Evolutionary conservation across 2,329 filamentous ascomycete species (phyloP).

Genomic region (Neonectria ditissima): DNA sequence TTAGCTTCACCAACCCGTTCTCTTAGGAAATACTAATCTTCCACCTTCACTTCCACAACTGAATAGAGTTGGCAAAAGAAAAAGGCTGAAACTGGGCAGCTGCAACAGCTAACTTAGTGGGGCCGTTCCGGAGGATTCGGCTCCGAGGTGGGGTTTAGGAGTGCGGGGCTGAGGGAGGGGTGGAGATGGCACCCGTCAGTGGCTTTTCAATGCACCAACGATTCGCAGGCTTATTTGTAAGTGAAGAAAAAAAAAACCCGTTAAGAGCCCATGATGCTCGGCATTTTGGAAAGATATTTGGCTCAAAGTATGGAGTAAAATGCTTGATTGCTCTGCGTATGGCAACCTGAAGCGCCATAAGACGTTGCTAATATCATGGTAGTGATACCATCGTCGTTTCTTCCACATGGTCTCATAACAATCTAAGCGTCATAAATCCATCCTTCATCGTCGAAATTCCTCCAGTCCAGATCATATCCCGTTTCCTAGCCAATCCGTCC

Average conservation of each 20-base stretch:
- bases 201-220: not conserved
- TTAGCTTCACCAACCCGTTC: no score
- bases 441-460: constrained; percentile 21
- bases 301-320: not conserved
- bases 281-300: not conserved
- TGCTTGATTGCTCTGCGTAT: not conserved
- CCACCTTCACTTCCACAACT: no score
- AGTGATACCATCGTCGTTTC: constrained; percentile 37
- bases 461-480: constrained; percentile 23
- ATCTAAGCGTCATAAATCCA: constrained; percentile 38
- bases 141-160: constrained; percentile 2
- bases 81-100: not conserved
- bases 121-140: not conserved
- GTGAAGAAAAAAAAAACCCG: not conserved
- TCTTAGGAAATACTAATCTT: no score
- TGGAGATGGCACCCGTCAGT: not conserved
- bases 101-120: constrained; percentile 1
- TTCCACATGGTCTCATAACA: constrained; percentile 42
- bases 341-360: not conserved
- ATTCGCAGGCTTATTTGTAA: not conserved
- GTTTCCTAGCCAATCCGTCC: constrained; percentile 16
- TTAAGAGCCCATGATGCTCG: not conserved
- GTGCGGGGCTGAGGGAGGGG: not conserved
- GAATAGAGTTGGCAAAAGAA: not conserved
- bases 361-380: constrained; percentile 14